phyloP scores from a whole-genome alignment of 208 protist species.

The Strigomonas galati region DNA sequence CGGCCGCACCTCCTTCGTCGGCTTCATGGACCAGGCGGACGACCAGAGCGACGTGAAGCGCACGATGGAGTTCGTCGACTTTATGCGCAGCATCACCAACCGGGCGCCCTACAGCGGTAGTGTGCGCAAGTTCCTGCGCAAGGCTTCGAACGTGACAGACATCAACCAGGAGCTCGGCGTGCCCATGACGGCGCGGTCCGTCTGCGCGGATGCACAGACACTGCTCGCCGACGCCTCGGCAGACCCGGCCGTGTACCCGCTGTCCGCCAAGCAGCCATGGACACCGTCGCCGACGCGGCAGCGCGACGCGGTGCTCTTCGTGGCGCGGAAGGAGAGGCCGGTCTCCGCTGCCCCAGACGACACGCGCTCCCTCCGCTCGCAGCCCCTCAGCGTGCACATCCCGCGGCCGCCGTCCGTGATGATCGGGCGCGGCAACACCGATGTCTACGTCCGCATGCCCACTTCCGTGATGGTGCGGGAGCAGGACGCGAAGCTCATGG shows the following conservation, averaged over 20 bases:
- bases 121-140: constrained; percentile 24
- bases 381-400: neutral
- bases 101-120: constrained; percentile 26
- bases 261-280: neutral
- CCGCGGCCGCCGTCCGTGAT: neutral
- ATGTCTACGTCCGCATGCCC: constrained; percentile 15
- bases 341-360: too few relatives aligned
- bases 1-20: constrained; percentile 23
- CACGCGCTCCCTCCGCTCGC: neutral
- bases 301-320: neutral
- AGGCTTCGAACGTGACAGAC: constrained; percentile 8
- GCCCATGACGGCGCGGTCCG: constrained; percentile 10
- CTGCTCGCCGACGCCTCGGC: constrained; percentile 20
- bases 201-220: constrained; percentile 15
- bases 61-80: constrained; percentile 16
- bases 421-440: neutral
- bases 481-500: neutral
- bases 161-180: constrained; percentile 10
- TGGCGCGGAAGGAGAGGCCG: neutral
- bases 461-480: constrained; percentile 3
- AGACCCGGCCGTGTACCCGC: constrained; percentile 20
- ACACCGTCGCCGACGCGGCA: neutral
- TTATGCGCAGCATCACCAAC: constrained; percentile 21
- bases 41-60: constrained; percentile 9
- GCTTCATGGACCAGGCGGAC: constrained; percentile 22